phyloP scores from a whole-genome alignment of 2,329 filamentous ascomycete species.

The Xylaria sp. region DNA sequence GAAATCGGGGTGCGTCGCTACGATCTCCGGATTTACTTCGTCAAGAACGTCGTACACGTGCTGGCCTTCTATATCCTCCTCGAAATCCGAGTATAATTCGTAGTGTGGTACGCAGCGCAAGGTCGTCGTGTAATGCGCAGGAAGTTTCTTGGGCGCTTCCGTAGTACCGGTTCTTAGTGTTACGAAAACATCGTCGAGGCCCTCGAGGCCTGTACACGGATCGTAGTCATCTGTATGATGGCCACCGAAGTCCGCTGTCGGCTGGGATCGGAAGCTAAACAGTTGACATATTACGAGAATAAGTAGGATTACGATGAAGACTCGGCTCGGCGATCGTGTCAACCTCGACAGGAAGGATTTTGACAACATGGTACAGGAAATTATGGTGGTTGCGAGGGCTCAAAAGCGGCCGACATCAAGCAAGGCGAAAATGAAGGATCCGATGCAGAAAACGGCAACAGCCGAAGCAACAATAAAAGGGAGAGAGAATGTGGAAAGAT shows the following conservation, averaged over 20 bases:
- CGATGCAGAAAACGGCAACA: neutral
- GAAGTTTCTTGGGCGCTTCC: conserved; percentile 65
- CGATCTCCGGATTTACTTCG: conserved; percentile 54
- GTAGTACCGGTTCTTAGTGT: conserved; percentile 69
- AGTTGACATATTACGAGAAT: conserved; percentile 42
- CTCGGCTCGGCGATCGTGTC: conserved; percentile 38
- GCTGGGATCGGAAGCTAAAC: conserved; percentile 38
- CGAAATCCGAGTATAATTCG: conserved; percentile 69
- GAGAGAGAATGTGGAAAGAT: conserved; percentile 4
- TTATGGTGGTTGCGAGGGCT: conserved; percentile 10
- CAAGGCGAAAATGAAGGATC: conserved; percentile 5
- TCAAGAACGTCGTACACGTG: conserved; percentile 62
- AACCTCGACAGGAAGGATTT: conserved; percentile 30
- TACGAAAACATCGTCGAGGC: conserved; percentile 64
- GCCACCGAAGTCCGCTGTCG: conserved; percentile 22
- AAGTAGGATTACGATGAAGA: conserved; percentile 37
- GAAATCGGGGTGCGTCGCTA: conserved; percentile 59
- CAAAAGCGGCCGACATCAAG: conserved; percentile 33
- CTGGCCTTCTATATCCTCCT: conserved; percentile 62
- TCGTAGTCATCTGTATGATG: conserved; percentile 16
- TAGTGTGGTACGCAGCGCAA: conserved; percentile 66
- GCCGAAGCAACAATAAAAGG: conserved; percentile 1
- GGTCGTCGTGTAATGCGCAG: conserved; percentile 64
- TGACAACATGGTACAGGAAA: conserved; percentile 24
- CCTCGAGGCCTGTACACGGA: conserved; percentile 47